These are phyloP conservation scores for Eremothecium coryli DNA, from an alignment of 1,139 yeast genomes.

Conservation along the genomic window DNA sequence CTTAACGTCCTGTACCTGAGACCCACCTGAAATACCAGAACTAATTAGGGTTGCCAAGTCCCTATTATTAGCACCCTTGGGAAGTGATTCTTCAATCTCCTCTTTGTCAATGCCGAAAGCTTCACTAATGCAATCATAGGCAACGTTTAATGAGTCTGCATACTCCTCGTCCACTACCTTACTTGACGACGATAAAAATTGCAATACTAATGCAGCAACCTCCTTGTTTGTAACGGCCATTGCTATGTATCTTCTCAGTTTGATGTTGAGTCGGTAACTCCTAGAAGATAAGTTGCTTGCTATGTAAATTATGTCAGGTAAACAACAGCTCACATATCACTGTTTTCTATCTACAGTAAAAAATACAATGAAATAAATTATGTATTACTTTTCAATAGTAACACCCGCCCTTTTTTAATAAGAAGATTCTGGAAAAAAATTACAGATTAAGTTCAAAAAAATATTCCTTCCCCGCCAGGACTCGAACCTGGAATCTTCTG, in stretches of 20 bases:
- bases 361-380: neutral
- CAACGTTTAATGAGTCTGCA: constrained; percentile 88
- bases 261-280: no score
- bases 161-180: constrained; percentile 70
- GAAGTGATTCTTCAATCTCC: constrained; percentile 33
- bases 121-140: constrained; percentile 85
- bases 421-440: no score
- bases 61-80: constrained; percentile 41
- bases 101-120: constrained; percentile 64
- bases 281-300: neutral
- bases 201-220: constrained; percentile 66
- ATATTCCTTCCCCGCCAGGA: constrained; percentile 83
- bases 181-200: constrained; percentile 54
- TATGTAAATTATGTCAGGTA: neutral
- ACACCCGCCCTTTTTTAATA: no score
- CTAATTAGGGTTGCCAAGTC: constrained; percentile 40
- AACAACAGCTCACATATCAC: neutral
- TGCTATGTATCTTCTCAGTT: no score
- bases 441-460: no score
- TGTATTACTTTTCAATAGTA: neutral
- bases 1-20: constrained; percentile 36
- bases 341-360: neutral
- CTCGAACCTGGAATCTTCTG: constrained; percentile 94
- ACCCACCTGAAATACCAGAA: constrained; percentile 20
- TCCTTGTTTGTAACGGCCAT: constrained; percentile 42